phyloP scores from a whole-genome alignment of 1,284 basidiomycete species.

The Exobasidium cylindrosporum region DNA sequence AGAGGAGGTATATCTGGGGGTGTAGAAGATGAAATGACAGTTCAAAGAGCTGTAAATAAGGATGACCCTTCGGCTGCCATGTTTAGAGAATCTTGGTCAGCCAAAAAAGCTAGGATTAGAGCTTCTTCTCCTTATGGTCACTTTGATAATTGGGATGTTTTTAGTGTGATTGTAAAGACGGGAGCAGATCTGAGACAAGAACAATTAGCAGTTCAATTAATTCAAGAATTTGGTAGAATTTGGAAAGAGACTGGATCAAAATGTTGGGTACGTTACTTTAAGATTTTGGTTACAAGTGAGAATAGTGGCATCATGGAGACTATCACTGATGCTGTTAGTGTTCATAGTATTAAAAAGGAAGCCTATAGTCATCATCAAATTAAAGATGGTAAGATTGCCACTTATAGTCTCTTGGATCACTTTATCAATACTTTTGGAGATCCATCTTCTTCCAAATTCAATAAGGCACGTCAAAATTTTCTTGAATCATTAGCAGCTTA shows the following conservation, averaged over 20 bases:
- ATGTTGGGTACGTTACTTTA: constrained; percentile 59
- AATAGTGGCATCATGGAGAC: constrained; percentile 71
- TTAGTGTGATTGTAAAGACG: constrained; percentile 97
- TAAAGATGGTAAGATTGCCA: constrained; percentile 25
- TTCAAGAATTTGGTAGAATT: constrained; percentile 85
- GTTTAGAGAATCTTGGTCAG: constrained; percentile 90
- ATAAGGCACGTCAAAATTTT: constrained; percentile 71
- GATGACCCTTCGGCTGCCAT: constrained; percentile 86
- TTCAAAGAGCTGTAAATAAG: constrained; percentile 88
- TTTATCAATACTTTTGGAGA: constrained; percentile 46
- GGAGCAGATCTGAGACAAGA: constrained; percentile 96
- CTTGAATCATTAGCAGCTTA: constrained; percentile 87
- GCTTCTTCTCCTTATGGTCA: constrained; percentile 93
- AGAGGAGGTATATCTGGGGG: constrained; percentile 47
- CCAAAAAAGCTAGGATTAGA: constrained; percentile 92
- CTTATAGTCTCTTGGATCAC: constrained; percentile 49
- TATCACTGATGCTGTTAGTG: constrained; percentile 85
- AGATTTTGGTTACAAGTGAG: constrained; percentile 90
- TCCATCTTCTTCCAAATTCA: constrained; percentile 33
- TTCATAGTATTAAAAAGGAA: constrained; percentile 98
- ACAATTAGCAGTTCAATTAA: constrained; percentile 92
- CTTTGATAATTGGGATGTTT: constrained; percentile 73
- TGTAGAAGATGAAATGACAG: constrained; percentile 65
- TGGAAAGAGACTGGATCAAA: constrained; percentile 69
- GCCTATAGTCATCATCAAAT: constrained; percentile 73